phyloP scores from a whole-genome alignment of 345 rosid species.

The Corchorus capsularis region DNA sequence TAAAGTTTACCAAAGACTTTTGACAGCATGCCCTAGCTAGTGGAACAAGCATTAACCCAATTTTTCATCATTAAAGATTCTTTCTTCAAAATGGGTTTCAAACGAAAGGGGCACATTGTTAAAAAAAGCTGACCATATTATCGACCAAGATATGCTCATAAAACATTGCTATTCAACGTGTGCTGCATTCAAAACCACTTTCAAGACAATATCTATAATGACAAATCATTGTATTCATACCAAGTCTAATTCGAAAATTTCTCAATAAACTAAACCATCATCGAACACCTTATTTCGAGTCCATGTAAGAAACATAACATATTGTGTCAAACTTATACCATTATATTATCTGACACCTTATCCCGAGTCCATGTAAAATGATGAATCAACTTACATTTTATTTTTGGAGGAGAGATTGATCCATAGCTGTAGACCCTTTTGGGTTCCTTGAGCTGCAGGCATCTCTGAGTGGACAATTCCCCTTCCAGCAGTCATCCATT shows the following conservation, averaged over 20 bases:
- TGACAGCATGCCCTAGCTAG: slow-evolving; percentile 19
- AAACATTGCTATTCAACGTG: not conserved
- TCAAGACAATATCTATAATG: slow-evolving; percentile 6
- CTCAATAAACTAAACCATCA: too few species aligned
- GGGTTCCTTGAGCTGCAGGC: slow-evolving; percentile 80
- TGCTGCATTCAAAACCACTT: slow-evolving; percentile 24
- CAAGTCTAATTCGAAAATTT: too few species aligned
- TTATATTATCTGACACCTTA: too few species aligned
- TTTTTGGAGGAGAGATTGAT: slow-evolving; percentile 81
- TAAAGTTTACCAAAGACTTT: slow-evolving; percentile 8
- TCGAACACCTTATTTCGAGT: too few species aligned
- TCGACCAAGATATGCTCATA: not conserved
- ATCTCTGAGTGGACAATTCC: slow-evolving; percentile 95
- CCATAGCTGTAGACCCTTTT: slow-evolving; percentile 86
- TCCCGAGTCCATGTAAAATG: too few species aligned
- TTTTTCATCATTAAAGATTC: slow-evolving; percentile 19
- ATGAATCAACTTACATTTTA: slow-evolving; percentile 55
- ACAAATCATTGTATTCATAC: slow-evolving; percentile 15
- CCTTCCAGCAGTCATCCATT: slow-evolving; percentile 99
- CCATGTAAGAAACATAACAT: too few species aligned
- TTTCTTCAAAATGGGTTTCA: slow-evolving; percentile 1
- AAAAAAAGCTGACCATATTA: not conserved
- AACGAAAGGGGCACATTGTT: not conserved
- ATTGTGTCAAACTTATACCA: too few species aligned
- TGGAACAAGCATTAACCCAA: slow-evolving; percentile 25